A percentile compares a stretch with the other conserved stretches of the same genome.
phyloP scores from a whole-genome alignment of 768 basidiomycete genomes.

The Calocybe gangraenosa region DNA sequence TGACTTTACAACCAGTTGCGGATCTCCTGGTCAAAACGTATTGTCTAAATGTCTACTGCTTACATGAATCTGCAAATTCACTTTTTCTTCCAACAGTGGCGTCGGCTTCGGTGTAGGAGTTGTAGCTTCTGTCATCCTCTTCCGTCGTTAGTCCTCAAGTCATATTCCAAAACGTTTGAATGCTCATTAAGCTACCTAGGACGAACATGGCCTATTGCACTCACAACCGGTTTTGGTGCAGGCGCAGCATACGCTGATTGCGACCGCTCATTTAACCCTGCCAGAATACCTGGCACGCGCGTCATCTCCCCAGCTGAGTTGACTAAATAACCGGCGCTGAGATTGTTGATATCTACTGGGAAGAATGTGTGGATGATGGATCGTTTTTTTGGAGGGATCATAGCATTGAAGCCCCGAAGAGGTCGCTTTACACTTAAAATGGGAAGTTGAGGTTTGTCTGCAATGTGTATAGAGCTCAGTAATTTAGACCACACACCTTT shows the following conservation, averaged over 20 bases:
- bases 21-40: constrained; percentile 87
- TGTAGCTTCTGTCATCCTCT: constrained; percentile 84
- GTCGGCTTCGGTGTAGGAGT: constrained; percentile 89
- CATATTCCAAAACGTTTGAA: constrained; percentile 4
- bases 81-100: constrained; percentile 42
- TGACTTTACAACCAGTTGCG: constrained; percentile 43
- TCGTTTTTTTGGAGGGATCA: no score
- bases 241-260: constrained; percentile 90
- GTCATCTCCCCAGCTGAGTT: constrained; percentile 47
- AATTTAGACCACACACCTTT: neutral
- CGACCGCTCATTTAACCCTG: constrained; percentile 90
- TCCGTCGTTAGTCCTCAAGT: constrained; percentile 68
- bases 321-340: neutral
- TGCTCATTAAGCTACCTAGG: constrained; percentile 38
- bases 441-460: neutral
- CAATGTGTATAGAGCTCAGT: neutral
- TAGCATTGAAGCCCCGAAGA: neutral
- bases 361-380: no score
- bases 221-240: constrained; percentile 82
- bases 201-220: constrained; percentile 88
- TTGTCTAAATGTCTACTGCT: neutral
- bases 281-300: constrained; percentile 80
- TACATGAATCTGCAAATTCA: no score
- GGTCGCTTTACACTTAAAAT: neutral
- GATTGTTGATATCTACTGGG: neutral